These are phyloP conservation scores for Fusarium sterilihyphosum DNA, from an alignment of 2,329 filamentous ascomycete species.

Conservation along the genomic window DNA sequence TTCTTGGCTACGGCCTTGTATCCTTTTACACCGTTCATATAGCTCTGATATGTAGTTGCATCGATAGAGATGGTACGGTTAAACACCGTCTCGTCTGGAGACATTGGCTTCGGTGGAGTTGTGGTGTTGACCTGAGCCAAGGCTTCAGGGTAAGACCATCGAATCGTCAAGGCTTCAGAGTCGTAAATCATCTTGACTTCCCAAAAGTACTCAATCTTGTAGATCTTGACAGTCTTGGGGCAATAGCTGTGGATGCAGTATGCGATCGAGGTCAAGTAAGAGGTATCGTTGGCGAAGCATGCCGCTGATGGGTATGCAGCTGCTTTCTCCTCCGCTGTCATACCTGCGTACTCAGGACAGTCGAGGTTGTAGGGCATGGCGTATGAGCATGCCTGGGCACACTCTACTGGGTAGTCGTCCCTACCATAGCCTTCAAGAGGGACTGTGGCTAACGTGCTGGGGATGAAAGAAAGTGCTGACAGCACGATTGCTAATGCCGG, in stretches of 20 bases:
- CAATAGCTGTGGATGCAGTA: conserved; percentile 33
- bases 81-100: neutral
- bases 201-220: conserved; percentile 32
- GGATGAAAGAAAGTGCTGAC: neutral
- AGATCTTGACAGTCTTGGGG: neutral
- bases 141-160: conserved; percentile 26
- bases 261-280: conserved; percentile 35
- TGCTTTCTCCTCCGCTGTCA: conserved; percentile 31
- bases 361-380: conserved; percentile 20
- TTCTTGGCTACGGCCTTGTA: conserved; percentile 4
- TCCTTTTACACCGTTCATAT: conserved; percentile 20
- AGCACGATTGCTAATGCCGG: neutral
- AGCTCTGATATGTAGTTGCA: conserved; percentile 1
- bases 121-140: conserved; percentile 15
- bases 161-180: neutral
- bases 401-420: conserved; percentile 4
- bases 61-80: conserved; percentile 31
- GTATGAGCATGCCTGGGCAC: conserved; percentile 30
- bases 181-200: conserved; percentile 26
- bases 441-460: neutral
- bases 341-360: conserved; percentile 35
- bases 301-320: conserved; percentile 16
- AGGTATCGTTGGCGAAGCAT: conserved; percentile 23
- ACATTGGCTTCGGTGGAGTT: neutral
- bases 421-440: conserved; percentile 36